Evolutionary conservation across 2,329 filamentous ascomycete genomes (phyloP).

Genomic region (Monosporascus sp.): DNA sequence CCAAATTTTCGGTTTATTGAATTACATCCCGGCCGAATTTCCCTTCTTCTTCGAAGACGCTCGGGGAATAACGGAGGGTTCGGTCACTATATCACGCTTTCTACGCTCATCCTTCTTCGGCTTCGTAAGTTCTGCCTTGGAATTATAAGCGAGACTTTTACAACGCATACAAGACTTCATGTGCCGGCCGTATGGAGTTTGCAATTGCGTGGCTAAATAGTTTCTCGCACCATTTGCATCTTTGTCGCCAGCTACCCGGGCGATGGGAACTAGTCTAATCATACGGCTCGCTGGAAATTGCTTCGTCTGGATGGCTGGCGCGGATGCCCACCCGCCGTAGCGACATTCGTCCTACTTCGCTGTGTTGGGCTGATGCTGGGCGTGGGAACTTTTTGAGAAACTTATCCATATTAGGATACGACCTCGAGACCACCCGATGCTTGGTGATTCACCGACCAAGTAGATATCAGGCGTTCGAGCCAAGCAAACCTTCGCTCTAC

Average conservation of each 20-base stretch:
- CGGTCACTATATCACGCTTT: too few species aligned
- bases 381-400: not conserved
- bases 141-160: not conserved
- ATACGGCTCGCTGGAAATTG: not conserved
- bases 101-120: too few species aligned
- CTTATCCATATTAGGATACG: not conserved
- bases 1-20: too few species aligned
- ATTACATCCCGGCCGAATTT: too few species aligned
- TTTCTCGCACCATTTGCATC: not conserved
- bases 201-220: not conserved
- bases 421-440: not conserved
- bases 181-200: not conserved
- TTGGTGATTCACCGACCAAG: not conserved
- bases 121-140: too few species aligned
- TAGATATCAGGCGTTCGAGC: not conserved
- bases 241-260: not conserved
- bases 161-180: not conserved
- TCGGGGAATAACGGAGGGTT: too few species aligned
- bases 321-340: not conserved
- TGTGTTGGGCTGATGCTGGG: too few species aligned
- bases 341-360: too few species aligned
- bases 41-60: too few species aligned
- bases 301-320: not conserved
- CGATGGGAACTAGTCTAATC: not conserved
- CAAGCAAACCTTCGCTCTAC: not conserved